phyloP scores from a whole-genome alignment of 208 protist genomes.

The Acanthamoeba healyi region DNA sequence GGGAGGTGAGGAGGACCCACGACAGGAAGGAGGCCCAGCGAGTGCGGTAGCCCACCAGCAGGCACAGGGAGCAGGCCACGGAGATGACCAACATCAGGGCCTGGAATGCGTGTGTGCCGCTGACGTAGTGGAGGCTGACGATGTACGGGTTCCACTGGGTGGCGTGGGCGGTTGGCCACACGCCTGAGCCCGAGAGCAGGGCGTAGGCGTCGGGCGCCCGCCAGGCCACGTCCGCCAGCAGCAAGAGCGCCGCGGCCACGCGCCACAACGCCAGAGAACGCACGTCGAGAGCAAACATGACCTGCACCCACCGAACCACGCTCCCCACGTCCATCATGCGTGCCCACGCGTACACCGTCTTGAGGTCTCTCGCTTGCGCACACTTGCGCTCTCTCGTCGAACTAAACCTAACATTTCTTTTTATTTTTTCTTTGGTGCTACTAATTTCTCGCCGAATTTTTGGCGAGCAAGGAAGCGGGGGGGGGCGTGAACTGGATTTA shows the following conservation, averaged over 20 bases:
- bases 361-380: too few species aligned
- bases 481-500: too few species aligned
- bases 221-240: not conserved
- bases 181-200: not conserved
- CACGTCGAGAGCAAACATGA: not conserved
- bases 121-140: slow-evolving; percentile 13
- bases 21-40: not conserved
- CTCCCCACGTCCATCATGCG: too few species aligned
- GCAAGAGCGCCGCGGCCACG: not conserved
- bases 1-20: not conserved
- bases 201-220: not conserved
- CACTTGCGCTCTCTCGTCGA: too few species aligned
- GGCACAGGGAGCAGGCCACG: not conserved
- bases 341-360: too few species aligned
- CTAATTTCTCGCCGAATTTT: too few species aligned
- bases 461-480: too few species aligned
- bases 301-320: not conserved
- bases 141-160: slow-evolving; percentile 20
- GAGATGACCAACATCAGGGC: not conserved
- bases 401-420: too few species aligned
- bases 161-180: not conserved
- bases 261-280: slow-evolving; percentile 14
- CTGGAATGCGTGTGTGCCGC: not conserved
- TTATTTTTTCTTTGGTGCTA: too few species aligned
- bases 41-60: slow-evolving; percentile 13